phyloP scores from a whole-genome alignment of 169 alveolate genomes.

The Amoebophrya sp. region DNA sequence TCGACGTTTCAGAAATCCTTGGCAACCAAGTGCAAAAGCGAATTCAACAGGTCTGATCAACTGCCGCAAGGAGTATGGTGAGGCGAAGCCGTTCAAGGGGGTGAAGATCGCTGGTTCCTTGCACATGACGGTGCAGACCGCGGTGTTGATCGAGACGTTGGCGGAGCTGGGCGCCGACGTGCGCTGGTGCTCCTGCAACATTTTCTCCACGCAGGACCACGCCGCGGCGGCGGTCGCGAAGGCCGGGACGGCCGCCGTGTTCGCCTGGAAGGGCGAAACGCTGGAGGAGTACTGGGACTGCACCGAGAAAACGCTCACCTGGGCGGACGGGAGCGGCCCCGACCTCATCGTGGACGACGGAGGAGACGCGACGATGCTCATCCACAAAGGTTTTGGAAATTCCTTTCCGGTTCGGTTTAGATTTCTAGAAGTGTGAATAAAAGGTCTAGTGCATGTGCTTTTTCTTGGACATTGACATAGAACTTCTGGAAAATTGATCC shows the following conservation, averaged over 20 bases:
- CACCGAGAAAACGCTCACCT: conserved; percentile 76
- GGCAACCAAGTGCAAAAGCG: too few species aligned
- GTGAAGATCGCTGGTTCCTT: conserved; percentile 89
- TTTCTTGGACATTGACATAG: too few species aligned
- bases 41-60: conserved; percentile 80
- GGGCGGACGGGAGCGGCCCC: conserved; percentile 93
- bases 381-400: conserved; percentile 79
- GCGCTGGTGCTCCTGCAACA: conserved; percentile 96
- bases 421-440: too few species aligned
- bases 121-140: conserved; percentile 94
- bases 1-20: too few species aligned
- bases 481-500: too few species aligned
- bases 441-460: too few species aligned
- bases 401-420: too few species aligned
- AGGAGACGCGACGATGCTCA: conserved; percentile 86
- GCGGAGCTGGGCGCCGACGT: conserved; percentile 84
- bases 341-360: conserved; percentile 94
- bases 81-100: conserved; percentile 75
- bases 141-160: conserved; percentile 71
- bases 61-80: conserved; percentile 71
- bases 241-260: conserved; percentile 75
- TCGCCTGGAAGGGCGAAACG: conserved; percentile 94
- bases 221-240: conserved; percentile 89
- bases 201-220: conserved; percentile 92
- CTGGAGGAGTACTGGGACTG: conserved; percentile 95